Evolutionary conservation across 2,329 filamentous ascomycete species (phyloP).

Genomic region (Elsinoe batatas): DNA sequence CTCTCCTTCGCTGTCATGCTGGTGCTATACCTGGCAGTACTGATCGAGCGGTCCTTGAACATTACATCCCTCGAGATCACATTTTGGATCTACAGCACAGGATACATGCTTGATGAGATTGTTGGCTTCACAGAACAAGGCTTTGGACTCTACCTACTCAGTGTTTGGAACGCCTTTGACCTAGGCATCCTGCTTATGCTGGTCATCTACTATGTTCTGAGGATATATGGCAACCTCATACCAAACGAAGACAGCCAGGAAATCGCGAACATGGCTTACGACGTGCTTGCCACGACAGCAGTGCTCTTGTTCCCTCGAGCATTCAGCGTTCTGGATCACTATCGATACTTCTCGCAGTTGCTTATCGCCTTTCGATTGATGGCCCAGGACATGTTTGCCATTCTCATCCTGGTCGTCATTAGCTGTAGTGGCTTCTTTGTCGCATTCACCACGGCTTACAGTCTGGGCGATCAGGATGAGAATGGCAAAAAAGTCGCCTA

Average conservation of each 20-base stretch:
- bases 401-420: constrained; percentile 75
- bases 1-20: constrained; percentile 78
- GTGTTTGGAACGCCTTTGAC: constrained; percentile 95
- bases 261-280: constrained; percentile 79
- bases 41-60: constrained; percentile 61
- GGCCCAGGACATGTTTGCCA: constrained; percentile 78
- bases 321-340: constrained; percentile 88
- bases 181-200: constrained; percentile 79
- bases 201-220: constrained; percentile 80
- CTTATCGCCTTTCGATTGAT: constrained; percentile 91
- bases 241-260: constrained; percentile 54
- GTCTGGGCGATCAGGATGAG: constrained; percentile 56
- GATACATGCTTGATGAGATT: constrained; percentile 92
- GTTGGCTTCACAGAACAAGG: constrained; percentile 96
- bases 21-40: constrained; percentile 73
- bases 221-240: constrained; percentile 77
- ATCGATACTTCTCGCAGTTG: constrained; percentile 90
- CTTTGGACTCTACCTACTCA: constrained; percentile 93
- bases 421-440: constrained; percentile 92
- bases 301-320: constrained; percentile 82
- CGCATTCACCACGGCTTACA: constrained; percentile 77
- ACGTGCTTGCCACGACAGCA: constrained; percentile 85
- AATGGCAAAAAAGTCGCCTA: constrained; percentile 71
- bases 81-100: constrained; percentile 97
- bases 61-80: constrained; percentile 79